Conservation (phyloP, 2,329 filamentous ascomycete species). For the Aspergillus oerlinghausenensis region DNA sequence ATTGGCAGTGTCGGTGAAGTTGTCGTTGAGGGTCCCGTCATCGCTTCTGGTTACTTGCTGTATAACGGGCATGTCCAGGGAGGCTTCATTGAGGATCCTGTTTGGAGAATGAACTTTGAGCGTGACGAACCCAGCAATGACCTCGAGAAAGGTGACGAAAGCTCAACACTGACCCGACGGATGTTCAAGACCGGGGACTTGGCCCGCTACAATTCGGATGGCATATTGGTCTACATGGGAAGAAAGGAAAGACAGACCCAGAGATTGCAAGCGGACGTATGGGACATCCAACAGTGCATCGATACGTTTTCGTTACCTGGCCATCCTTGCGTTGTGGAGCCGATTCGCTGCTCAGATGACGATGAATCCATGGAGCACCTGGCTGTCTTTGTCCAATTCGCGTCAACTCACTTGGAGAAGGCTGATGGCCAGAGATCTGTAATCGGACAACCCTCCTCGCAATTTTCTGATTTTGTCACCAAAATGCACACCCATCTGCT, state of each 20-base stretch:
- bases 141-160: neutral
- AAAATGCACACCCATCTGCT: conserved; percentile 20
- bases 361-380: conserved; percentile 1
- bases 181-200: conserved; percentile 38
- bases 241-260: conserved; percentile 19
- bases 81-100: conserved; percentile 48
- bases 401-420: neutral
- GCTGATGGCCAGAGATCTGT: neutral
- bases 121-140: neutral
- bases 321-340: conserved; percentile 17
- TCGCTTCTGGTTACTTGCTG: conserved; percentile 55
- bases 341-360: conserved; percentile 5
- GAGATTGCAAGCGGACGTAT: conserved; percentile 1
- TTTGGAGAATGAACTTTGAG: conserved; percentile 24
- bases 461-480: conserved; percentile 10
- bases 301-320: conserved; percentile 10
- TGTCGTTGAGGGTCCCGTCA: conserved; percentile 39
- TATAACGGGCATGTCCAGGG: conserved; percentile 48
- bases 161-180: neutral
- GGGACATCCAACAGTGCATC: conserved; percentile 13
- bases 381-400: conserved; percentile 19
- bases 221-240: conserved; percentile 30
- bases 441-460: conserved; percentile 10
- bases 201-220: conserved; percentile 35
- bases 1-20: conserved; percentile 29